Percentiles rank a stretch among this genome's conserved stretches.
phyloP scores from a whole-genome alignment of 371 early-diverging fungal genomes.

The Umbelopsis sp. region DNA sequence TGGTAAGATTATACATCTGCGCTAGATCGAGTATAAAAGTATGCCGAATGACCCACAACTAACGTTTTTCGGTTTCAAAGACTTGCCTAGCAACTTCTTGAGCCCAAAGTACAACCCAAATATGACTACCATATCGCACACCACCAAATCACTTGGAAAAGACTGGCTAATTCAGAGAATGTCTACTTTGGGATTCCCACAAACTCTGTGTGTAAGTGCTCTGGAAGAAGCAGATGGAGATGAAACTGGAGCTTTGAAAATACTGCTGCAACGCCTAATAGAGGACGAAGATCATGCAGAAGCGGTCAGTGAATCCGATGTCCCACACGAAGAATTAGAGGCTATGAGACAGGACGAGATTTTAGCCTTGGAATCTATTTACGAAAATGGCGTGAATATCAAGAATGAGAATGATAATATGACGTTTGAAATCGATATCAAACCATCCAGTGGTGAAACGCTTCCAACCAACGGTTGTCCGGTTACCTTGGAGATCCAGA shows the following conservation, averaged over 20 bases:
- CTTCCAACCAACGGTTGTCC: not conserved
- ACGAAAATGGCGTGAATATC: conserved; percentile 48
- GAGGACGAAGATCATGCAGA: conserved; percentile 35
- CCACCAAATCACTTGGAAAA: conserved; percentile 55
- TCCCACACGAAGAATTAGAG: conserved; percentile 38
- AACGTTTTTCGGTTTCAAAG: conserved; percentile 23
- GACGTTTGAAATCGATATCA: conserved; percentile 19
- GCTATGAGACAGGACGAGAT: conserved; percentile 55
- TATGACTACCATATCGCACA: conserved; percentile 62
- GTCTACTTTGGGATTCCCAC: conserved; percentile 63
- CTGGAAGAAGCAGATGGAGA: conserved; percentile 46
- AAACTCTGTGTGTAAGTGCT: conserved; percentile 50
- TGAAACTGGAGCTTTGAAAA: conserved; percentile 59
- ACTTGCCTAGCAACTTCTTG: conserved; percentile 68
- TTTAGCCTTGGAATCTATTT: conserved; percentile 71
- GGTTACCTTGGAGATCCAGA: conserved; percentile 53
- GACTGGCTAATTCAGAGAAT: conserved; percentile 71
- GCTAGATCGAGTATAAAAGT: too few species aligned
- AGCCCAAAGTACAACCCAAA: conserved; percentile 65
- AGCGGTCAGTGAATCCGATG: conserved; percentile 35
- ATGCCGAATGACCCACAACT: too few species aligned
- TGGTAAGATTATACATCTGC: conserved; percentile 33
- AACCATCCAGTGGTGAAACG: not conserved
- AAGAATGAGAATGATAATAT: conserved; percentile 18
- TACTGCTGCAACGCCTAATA: conserved; percentile 42